phyloP scores from a whole-genome alignment of 1,284 basidiomycete species.

The Amylostereum areolatum region DNA sequence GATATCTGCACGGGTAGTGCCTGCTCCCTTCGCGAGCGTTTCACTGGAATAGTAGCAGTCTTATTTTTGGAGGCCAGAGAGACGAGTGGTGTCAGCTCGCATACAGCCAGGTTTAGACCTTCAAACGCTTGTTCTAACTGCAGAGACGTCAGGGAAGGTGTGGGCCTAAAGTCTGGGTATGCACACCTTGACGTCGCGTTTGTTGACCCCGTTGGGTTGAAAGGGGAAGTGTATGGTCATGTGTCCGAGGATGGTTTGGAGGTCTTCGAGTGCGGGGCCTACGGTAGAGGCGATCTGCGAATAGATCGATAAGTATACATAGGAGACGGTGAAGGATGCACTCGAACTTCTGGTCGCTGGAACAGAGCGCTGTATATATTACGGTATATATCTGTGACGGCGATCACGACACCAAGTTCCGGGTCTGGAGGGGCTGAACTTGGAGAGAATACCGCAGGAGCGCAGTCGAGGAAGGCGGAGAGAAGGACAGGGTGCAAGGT shows the following conservation, averaged over 20 bases:
- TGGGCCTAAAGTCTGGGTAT: slow-evolving; percentile 5
- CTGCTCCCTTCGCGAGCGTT: background rate
- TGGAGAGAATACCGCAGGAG: slow-evolving; percentile 74
- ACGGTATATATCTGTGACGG: slow-evolving; percentile 56
- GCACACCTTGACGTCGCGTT: slow-evolving; percentile 52
- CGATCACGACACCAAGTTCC: slow-evolving; percentile 59
- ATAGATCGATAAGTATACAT: background rate
- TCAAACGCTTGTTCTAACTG: slow-evolving; percentile 60
- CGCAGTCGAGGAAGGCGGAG: slow-evolving; percentile 80
- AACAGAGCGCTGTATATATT: slow-evolving; percentile 64
- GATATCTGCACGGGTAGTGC: slow-evolving; percentile 16
- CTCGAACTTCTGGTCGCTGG: slow-evolving; percentile 24
- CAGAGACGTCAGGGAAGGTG: slow-evolving; percentile 5
- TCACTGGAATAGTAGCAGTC: slow-evolving; percentile 3
- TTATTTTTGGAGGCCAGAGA: slow-evolving; percentile 34
- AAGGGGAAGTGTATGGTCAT: slow-evolving; percentile 87
- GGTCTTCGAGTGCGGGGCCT: slow-evolving; percentile 27
- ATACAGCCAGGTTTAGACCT: slow-evolving; percentile 69
- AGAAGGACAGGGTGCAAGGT: slow-evolving; percentile 72
- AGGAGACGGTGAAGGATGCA: slow-evolving; percentile 3
- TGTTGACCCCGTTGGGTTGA: slow-evolving; percentile 28
- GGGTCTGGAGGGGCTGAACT: slow-evolving; percentile 46
- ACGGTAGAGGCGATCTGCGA: slow-evolving; percentile 1
- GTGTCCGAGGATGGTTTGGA: slow-evolving; percentile 59
- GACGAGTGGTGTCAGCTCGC: slow-evolving; percentile 67